Conservation (phyloP, 768 basidiomycete species). For the Sporobolomyces roseus region DNA sequence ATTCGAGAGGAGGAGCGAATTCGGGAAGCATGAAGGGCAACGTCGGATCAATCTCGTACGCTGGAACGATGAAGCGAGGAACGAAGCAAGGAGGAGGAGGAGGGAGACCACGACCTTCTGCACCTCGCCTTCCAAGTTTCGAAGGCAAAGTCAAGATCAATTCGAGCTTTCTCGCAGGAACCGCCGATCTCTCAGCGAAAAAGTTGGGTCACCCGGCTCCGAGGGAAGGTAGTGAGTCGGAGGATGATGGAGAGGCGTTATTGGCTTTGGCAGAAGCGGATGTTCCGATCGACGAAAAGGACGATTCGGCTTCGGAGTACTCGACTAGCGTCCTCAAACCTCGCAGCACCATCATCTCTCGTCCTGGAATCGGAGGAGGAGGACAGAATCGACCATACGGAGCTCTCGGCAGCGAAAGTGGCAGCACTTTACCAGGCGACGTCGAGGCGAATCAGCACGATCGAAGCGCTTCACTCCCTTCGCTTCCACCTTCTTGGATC, state of each 20-base stretch:
- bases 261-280: conserved; percentile 26
- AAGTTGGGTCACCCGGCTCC: not conserved
- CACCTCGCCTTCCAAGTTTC: conserved; percentile 21
- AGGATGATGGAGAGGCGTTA: conserved; percentile 27
- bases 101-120: conserved; percentile 16
- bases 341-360: not conserved
- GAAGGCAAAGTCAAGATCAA: conserved; percentile 29
- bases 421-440: conserved; percentile 51
- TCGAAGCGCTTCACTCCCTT: conserved; percentile 50
- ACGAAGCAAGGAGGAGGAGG: conserved; percentile 21
- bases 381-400: conserved; percentile 13
- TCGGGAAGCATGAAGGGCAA: conserved; percentile 24
- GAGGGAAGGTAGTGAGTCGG: conserved; percentile 18
- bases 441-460: conserved; percentile 67
- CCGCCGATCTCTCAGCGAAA: not conserved
- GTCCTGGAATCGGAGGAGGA: not conserved
- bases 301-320: conserved; percentile 12
- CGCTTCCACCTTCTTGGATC: conserved; percentile 48
- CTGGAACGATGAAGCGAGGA: conserved; percentile 31
- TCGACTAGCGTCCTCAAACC: conserved; percentile 29
- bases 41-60: conserved; percentile 42
- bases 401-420: conserved; percentile 22
- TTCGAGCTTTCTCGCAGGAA: not conserved
- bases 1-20: conserved; percentile 1
- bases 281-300: conserved; percentile 27